phyloP scores from a whole-genome alignment of 2,329 filamentous ascomycete genomes.

The Alternaria viburni region DNA sequence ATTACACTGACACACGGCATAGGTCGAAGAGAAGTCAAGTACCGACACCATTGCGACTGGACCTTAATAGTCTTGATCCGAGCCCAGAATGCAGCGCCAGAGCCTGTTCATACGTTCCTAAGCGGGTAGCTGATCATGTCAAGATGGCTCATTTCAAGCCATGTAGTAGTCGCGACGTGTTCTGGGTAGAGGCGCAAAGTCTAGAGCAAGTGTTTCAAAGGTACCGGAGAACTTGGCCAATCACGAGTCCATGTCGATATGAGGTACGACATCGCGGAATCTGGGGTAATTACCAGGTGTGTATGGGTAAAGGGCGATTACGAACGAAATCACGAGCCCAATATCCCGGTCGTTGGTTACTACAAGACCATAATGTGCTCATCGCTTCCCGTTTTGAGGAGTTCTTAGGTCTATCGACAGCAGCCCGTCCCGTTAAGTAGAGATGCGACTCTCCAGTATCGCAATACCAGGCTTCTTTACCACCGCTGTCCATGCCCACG shows the following conservation, averaged over 20 bases:
- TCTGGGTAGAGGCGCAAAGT: background rate
- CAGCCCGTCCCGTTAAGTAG: too few relatives aligned
- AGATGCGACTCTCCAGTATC: too few relatives aligned
- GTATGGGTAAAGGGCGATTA: background rate
- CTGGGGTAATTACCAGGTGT: slow-evolving; percentile 17
- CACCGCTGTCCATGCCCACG: slow-evolving; percentile 14
- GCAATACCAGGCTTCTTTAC: background rate
- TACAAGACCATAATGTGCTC: background rate
- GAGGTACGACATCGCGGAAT: slow-evolving; percentile 14
- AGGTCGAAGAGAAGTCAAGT: background rate
- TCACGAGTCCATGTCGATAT: slow-evolving; percentile 12
- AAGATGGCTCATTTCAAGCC: too few relatives aligned
- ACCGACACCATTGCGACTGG: background rate
- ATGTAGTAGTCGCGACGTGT: too few relatives aligned
- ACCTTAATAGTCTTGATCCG: background rate
- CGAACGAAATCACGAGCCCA: too few relatives aligned
- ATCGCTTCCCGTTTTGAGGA: too few relatives aligned
- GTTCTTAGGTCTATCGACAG: too few relatives aligned
- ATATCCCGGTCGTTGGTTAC: background rate
- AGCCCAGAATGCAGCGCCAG: background rate
- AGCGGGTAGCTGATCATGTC: too few relatives aligned
- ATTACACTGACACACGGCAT: background rate
- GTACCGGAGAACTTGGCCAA: slow-evolving; percentile 6
- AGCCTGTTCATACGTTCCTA: background rate
- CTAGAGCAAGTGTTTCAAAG: background rate